A percentile compares a stretch with the other conserved stretches of the same genome.
These are phyloP conservation scores for Begonia fuchsioides DNA, from an alignment of 306 rosid species.

Conservation along the genomic window DNA sequence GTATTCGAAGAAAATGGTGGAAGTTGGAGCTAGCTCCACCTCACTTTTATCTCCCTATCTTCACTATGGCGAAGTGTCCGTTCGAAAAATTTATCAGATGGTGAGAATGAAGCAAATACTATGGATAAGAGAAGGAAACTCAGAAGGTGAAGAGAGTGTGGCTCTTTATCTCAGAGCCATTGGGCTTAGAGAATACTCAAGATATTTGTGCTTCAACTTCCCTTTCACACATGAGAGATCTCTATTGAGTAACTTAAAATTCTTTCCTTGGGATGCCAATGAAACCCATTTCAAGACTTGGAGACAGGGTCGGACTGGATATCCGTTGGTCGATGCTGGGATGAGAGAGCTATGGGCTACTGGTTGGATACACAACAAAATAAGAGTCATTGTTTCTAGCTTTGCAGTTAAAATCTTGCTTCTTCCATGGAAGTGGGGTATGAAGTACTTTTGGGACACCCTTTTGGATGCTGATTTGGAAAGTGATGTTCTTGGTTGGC, in stretches of 20 bases:
- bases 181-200: slow-evolving; percentile 87
- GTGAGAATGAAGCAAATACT: slow-evolving; percentile 53
- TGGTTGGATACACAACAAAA: slow-evolving; percentile 87
- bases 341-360: slow-evolving; percentile 99
- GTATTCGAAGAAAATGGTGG: slow-evolving; percentile 45
- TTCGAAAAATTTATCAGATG: slow-evolving; percentile 55
- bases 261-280: slow-evolving; percentile 72
- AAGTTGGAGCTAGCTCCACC: slow-evolving; percentile 55
- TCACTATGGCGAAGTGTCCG: slow-evolving; percentile 79
- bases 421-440: slow-evolving; percentile 98
- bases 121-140: slow-evolving; percentile 59
- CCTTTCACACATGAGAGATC: slow-evolving; percentile 83
- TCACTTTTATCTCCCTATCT: slow-evolving; percentile 86
- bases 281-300: slow-evolving; percentile 57
- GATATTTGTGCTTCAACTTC: slow-evolving; percentile 79
- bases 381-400: slow-evolving; percentile 74
- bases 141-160: slow-evolving; percentile 49
- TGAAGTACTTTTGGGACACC: slow-evolving; percentile 99
- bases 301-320: slow-evolving; percentile 95
- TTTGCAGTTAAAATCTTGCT: slow-evolving; percentile 75
- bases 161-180: slow-evolving; percentile 57
- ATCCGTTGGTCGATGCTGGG: slow-evolving; percentile 94
- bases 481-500: slow-evolving; percentile 92
- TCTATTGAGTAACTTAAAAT: slow-evolving; percentile 52
- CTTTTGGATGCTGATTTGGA: slow-evolving; percentile 97